phyloP scores from a whole-genome alignment of 495 filamentous ascomycete genomes.

The Penicillium argentinense region DNA sequence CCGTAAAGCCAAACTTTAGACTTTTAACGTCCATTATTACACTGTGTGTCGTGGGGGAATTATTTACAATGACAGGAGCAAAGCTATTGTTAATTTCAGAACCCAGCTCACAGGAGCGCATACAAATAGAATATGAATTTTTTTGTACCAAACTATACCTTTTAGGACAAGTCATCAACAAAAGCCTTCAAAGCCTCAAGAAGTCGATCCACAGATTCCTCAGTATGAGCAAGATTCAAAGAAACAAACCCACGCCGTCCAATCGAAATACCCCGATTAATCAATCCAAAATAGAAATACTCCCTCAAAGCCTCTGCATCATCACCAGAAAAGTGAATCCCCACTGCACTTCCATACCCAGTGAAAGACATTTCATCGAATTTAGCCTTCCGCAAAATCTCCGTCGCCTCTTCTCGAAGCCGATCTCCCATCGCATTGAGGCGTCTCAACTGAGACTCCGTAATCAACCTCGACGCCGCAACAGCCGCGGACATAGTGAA shows the following conservation, averaged over 20 bases:
- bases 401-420: slow-evolving; percentile 1
- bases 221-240: slow-evolving; percentile 8
- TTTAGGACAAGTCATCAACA: background rate
- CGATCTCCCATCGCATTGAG: slow-evolving; percentile 23
- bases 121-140: too few species aligned
- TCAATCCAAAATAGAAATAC: slow-evolving; percentile 6
- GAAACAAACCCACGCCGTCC: slow-evolving; percentile 13
- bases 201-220: slow-evolving; percentile 4
- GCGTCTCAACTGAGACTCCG: slow-evolving; percentile 8
- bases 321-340: slow-evolving; percentile 3
- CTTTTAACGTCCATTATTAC: too few species aligned
- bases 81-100: too few species aligned
- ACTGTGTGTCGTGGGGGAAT: too few species aligned
- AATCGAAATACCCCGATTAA: slow-evolving; percentile 4
- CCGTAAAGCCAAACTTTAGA: slow-evolving; percentile 7
- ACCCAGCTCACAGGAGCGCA: too few species aligned
- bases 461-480: slow-evolving; percentile 30
- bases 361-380: background rate
- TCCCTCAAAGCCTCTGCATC: slow-evolving; percentile 1
- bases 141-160: too few species aligned
- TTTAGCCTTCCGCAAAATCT: background rate
- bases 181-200: slow-evolving; percentile 1
- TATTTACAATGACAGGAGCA: too few species aligned
- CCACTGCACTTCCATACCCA: slow-evolving; percentile 11
- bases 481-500: slow-evolving; percentile 57